Base-by-base conservation (phyloP, 2,329 filamentous ascomycete species). In the Trichoderma simmonsii region DNA sequence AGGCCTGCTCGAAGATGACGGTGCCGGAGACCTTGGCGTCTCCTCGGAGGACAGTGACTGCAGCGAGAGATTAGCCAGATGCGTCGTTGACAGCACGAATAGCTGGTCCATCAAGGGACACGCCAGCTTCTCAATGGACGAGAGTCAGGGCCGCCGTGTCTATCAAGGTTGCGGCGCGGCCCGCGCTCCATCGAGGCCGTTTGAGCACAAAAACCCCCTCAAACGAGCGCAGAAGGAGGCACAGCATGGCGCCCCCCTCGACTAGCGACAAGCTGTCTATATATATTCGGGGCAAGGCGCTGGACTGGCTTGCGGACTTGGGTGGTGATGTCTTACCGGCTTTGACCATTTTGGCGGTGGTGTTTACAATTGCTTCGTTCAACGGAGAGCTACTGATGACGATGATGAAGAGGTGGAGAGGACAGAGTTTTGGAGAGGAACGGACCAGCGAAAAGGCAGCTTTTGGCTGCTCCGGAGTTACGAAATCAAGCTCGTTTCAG, bases 31-130 rank as follows among this genome's bases (percentile, higher is more conserved):
- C 87, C 88, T 95, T 97, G 85, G 94, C 94, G 90, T 98, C 96
- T 90, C 96, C 96, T 85, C 96, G 95, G 88, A 99, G 86, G 84
- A 97, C 94, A 86, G 93, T 93, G 87, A 98, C 96, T 98, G 81
- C 21, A 14, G 9, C 11, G n/a, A 8, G 21, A 3, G 32, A n/a
- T 67, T 43, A 67, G 64, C 76, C 26, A 70, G 56, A 56, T 69
- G 65, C 54, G 34, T 67, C 26, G 28, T 14, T 9, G 26, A 32
- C n/a, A 39, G 57, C 39, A 24, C 60, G 51, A 36, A 63, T 12
- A 43, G 14, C 56, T 8, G 26, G 57, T 59, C 78, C 76, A 81
- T 81, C 80, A 81, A 81, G 79, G 80, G 77, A 79, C 79, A 72
- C 67, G n/a, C 18, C 9, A 21, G 60, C 32, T 43, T 34, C 43